phyloP scores from a whole-genome alignment of 1,284 basidiomycete genomes.

The Takashimella koratensis region DNA sequence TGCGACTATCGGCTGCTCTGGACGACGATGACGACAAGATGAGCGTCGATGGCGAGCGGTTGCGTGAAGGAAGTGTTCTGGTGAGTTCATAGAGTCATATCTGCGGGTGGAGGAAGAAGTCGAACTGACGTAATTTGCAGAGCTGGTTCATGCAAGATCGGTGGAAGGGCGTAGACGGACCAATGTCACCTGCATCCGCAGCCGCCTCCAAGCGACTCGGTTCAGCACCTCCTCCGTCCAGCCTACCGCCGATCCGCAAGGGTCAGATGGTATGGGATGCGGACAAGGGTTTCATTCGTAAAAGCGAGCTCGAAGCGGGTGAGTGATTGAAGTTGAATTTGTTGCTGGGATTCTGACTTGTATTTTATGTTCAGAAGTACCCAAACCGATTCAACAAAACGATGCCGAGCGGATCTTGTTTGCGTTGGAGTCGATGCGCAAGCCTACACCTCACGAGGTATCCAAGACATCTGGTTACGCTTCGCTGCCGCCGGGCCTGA shows the following conservation, averaged over 20 bases:
- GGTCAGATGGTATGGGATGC: constrained; percentile 45
- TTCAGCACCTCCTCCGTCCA: constrained; percentile 14
- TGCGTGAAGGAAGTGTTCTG: constrained; percentile 25
- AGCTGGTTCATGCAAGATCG: constrained; percentile 36
- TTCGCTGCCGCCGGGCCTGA: constrained; percentile 19
- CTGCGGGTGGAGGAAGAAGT: background rate
- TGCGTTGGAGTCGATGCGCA: constrained; percentile 42
- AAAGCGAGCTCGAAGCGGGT: constrained; percentile 32
- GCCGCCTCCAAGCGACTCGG: constrained; percentile 21
- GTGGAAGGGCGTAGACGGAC: constrained; percentile 14
- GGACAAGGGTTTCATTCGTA: constrained; percentile 42
- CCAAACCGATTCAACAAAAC: constrained; percentile 30
- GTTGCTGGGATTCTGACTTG: background rate
- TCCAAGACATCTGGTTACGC: constrained; percentile 6
- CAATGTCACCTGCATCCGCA: constrained; percentile 23
- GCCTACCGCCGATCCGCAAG: constrained; percentile 29
- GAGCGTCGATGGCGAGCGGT: constrained; percentile 26
- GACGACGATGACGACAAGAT: constrained; percentile 27
- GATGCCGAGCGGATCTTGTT: constrained; percentile 47
- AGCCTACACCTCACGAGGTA: constrained; percentile 23
- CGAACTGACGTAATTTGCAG: constrained; percentile 7
- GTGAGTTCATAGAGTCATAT: constrained; percentile 9
- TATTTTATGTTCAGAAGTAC: constrained; percentile 11
- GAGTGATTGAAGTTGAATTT: constrained; percentile 4
- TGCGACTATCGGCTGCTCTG: background rate